Conservation (phyloP, 345 rosid genomes). For the Populus ilicifolia region DNA sequence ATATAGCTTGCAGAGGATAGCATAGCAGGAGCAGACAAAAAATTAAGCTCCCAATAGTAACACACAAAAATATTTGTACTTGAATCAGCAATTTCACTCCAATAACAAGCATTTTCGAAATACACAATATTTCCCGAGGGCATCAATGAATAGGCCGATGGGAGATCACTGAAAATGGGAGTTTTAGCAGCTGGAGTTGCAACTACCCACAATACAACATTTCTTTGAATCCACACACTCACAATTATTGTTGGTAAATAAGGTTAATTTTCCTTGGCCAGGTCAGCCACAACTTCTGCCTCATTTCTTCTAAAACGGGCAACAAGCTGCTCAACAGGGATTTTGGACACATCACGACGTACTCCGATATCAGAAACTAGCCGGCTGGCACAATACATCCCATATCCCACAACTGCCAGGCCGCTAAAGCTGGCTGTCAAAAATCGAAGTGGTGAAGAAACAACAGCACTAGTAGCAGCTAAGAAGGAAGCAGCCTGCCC, state of each 20-base stretch:
- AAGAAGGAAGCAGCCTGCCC: slow-evolving; percentile 63
- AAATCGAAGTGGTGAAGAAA: slow-evolving; percentile 47
- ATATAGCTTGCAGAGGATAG: too few relatives aligned
- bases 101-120: background rate
- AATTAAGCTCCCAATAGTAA: too few relatives aligned
- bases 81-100: background rate
- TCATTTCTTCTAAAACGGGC: slow-evolving; percentile 3
- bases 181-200: background rate
- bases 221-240: background rate
- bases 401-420: slow-evolving; percentile 44
- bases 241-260: background rate
- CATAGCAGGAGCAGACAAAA: background rate
- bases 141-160: background rate
- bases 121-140: background rate
- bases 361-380: slow-evolving; percentile 57
- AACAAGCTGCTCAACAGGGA: slow-evolving; percentile 45
- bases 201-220: background rate
- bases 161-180: background rate
- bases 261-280: background rate
- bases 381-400: slow-evolving; percentile 50
- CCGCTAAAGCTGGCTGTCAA: slow-evolving; percentile 57
- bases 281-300: background rate
- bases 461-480: slow-evolving; percentile 42
- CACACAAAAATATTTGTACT: background rate
- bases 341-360: slow-evolving; percentile 50